A percentile compares a stretch with the other conserved stretches of the same genome.
phyloP scores from a whole-genome alignment of 306 rosid genomes.

The Vigna angularis region DNA sequence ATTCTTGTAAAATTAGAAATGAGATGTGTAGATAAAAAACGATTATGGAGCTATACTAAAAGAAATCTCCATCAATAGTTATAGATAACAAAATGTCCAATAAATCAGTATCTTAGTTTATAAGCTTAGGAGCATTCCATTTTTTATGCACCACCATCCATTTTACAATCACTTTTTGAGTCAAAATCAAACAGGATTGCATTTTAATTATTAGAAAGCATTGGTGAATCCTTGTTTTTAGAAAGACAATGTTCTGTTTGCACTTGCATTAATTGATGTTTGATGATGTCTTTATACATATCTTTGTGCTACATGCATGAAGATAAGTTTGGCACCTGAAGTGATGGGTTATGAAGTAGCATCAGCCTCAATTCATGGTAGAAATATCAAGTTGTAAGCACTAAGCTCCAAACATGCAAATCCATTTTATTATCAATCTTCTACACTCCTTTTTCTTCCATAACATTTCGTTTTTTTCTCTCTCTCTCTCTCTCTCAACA shows the following conservation, averaged over 20 bases:
- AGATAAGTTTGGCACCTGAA: slow-evolving; percentile 41
- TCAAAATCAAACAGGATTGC: not conserved
- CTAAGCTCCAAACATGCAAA: slow-evolving; percentile 39
- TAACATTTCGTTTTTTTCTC: no score
- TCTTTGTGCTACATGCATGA: slow-evolving; percentile 14
- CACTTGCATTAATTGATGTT: slow-evolving; percentile 12
- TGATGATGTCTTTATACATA: not conserved
- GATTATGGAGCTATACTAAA: no score
- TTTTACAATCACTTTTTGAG: not conserved
- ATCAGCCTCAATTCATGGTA: slow-evolving; percentile 39
- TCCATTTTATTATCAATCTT: not conserved
- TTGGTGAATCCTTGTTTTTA: no score
- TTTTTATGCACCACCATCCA: not conserved
- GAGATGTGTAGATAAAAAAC: no score
- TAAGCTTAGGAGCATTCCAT: not conserved
- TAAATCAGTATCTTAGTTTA: no score
- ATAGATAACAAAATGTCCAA: no score
- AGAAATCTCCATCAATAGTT: no score
- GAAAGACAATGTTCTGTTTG: slow-evolving; percentile 5
- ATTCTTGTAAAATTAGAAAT: no score
- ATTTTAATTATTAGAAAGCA: not conserved
- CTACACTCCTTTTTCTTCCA: not conserved
- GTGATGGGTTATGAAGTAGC: slow-evolving; percentile 46
- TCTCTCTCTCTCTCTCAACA: not conserved
- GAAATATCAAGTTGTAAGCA: slow-evolving; percentile 35